A percentile compares a stretch with the other conserved stretches of the same genome.
phyloP scores from a whole-genome alignment of 2,329 filamentous ascomycete species.

The Ophiostoma angusticollis region DNA sequence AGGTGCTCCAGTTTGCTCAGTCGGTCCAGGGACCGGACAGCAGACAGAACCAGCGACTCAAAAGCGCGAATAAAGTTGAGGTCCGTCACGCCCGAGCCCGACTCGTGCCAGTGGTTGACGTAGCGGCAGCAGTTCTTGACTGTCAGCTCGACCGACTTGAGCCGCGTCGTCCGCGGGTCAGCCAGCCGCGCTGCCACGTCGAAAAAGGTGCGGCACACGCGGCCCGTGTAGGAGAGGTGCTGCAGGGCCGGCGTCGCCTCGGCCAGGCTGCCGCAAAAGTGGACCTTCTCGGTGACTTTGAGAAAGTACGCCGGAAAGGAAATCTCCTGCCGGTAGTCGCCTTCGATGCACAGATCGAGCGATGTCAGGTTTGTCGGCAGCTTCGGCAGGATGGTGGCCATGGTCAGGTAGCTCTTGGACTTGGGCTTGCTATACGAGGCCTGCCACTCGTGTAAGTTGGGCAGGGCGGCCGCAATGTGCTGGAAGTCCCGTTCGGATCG shows the following conservation, averaged over 20 bases:
- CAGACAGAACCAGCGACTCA: conserved; percentile 53
- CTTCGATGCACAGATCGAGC: conserved; percentile 57
- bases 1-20: conserved; percentile 50
- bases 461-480: conserved; percentile 47
- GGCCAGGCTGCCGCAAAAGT: conserved; percentile 54
- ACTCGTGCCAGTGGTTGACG: conserved; percentile 42
- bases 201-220: conserved; percentile 59
- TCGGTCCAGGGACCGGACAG: conserved; percentile 45
- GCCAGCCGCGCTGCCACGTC: conserved; percentile 39
- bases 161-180: conserved; percentile 33
- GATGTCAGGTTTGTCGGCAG: conserved; percentile 47
- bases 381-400: conserved; percentile 48
- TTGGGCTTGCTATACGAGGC: conserved; percentile 59
- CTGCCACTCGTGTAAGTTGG: conserved; percentile 51
- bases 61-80: conserved; percentile 60
- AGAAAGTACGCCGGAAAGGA: conserved; percentile 46
- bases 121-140: conserved; percentile 63
- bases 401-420: conserved; percentile 58
- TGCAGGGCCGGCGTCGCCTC: conserved; percentile 48
- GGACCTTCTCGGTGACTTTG: conserved; percentile 45
- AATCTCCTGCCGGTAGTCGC: conserved; percentile 54
- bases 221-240: conserved; percentile 58
- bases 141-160: conserved; percentile 57
- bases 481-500: conserved; percentile 50
- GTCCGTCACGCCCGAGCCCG: conserved; percentile 57